Evolutionary conservation across 768 basidiomycete genomes (phyloP).

Genomic region (Leucocoprinus leucothites): DNA sequence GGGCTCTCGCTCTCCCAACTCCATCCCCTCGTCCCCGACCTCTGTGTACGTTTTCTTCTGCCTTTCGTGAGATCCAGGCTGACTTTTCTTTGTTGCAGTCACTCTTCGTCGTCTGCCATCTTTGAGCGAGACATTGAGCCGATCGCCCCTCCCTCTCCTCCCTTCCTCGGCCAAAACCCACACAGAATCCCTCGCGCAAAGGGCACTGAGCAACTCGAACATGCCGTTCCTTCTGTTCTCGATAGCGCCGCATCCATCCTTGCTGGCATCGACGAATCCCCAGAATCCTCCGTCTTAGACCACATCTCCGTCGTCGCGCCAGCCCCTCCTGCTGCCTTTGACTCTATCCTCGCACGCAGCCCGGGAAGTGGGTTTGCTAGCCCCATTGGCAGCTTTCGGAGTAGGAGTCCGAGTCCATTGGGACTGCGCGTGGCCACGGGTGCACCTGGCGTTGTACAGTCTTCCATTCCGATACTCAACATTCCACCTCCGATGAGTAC

Average conservation of each 20-base stretch:
- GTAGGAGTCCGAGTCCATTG: slow-evolving; percentile 64
- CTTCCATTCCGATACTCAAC: slow-evolving; percentile 46
- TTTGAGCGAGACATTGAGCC: slow-evolving; percentile 92
- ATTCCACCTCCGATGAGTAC: slow-evolving; percentile 29
- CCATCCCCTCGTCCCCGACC: slow-evolving; percentile 77
- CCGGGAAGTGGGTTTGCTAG: slow-evolving; percentile 57
- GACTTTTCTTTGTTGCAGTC: slow-evolving; percentile 24
- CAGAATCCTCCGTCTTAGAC: slow-evolving; percentile 41
- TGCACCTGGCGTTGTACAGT: slow-evolving; percentile 20
- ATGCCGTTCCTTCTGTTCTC: slow-evolving; percentile 80
- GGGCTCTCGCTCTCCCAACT: slow-evolving; percentile 66
- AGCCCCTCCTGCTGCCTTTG: slow-evolving; percentile 20
- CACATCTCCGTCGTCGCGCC: slow-evolving; percentile 63
- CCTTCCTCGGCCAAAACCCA: slow-evolving; percentile 42
- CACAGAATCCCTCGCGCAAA: slow-evolving; percentile 74
- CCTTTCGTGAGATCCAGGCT: slow-evolving; percentile 1
- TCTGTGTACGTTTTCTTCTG: slow-evolving; percentile 53
- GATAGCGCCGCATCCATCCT: slow-evolving; percentile 81
- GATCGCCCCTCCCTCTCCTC: slow-evolving; percentile 36
- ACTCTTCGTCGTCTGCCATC: slow-evolving; percentile 85
- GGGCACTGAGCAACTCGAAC: slow-evolving; percentile 70
- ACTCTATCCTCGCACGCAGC: slow-evolving; percentile 16
- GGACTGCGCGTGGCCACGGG: slow-evolving; percentile 19
- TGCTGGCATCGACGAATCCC: slow-evolving; percentile 33
- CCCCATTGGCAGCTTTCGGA: slow-evolving; percentile 66